These are phyloP conservation scores for Schwanniomyces yamadae DNA, from an alignment of 805 yeast genomes.

Conservation along the genomic window DNA sequence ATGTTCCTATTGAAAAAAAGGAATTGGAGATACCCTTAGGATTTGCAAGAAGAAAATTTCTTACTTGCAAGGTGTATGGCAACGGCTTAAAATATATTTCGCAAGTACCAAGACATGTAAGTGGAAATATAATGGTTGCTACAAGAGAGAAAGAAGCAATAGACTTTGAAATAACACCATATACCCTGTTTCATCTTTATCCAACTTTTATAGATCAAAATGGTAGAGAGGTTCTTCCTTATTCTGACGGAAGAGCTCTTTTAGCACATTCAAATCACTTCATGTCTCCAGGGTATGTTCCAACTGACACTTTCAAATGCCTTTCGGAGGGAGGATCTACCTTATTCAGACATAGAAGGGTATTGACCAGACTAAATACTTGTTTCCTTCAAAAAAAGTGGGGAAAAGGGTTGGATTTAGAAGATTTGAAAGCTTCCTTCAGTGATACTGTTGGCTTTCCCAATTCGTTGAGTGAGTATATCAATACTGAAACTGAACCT, in stretches of 20 bases:
- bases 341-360: not conserved
- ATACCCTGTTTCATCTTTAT: not conserved
- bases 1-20: not conserved
- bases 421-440: not conserved
- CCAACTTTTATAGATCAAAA: not conserved
- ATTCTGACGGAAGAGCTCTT: not conserved
- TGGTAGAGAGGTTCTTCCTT: not conserved
- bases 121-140: not conserved
- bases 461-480: not conserved
- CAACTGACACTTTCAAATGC: not conserved
- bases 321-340: not conserved
- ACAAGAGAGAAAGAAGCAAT: not conserved
- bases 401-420: not conserved
- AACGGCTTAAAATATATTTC: not conserved
- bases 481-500: not conserved
- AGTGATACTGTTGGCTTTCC: not conserved
- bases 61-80: not conserved
- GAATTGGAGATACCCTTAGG: not conserved
- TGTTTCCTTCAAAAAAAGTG: not conserved
- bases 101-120: not conserved
- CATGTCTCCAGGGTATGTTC: not conserved
- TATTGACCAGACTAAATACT: not conserved
- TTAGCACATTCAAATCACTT: not conserved
- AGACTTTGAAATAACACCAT: not conserved
- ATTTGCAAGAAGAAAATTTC: not conserved